Evolutionary conservation across 2,329 filamentous ascomycete species (phyloP).

Genomic region (Parastagonospora nodorum): DNA sequence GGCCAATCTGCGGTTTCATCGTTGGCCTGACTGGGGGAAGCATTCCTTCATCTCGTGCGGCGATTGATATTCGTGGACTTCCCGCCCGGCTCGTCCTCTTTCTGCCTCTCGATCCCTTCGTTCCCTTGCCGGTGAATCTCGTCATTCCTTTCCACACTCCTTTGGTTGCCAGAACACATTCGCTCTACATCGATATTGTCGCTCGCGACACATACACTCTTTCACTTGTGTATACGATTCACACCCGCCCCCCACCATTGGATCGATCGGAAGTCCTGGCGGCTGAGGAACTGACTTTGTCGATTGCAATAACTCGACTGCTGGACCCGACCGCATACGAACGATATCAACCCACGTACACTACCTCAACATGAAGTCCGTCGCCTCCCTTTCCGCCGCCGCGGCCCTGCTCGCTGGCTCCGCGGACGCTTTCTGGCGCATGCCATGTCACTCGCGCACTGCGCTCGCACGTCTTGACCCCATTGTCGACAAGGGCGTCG

Average conservation of each 20-base stretch:
- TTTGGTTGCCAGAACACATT: constrained; percentile 31
- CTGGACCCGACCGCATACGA: neutral
- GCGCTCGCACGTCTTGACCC: constrained; percentile 63
- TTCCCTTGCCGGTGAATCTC: constrained; percentile 25
- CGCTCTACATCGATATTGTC: constrained; percentile 23
- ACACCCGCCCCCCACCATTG: constrained; percentile 11
- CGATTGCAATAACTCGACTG: neutral
- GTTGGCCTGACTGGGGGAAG: constrained; percentile 33
- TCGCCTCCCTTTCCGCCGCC: constrained; percentile 31
- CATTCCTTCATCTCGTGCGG: constrained; percentile 46
- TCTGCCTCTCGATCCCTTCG: constrained; percentile 25
- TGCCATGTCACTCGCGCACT: constrained; percentile 68
- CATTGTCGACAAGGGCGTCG: constrained; percentile 36
- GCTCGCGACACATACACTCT: constrained; percentile 29
- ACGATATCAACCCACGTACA: neutral
- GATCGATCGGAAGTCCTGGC: constrained; percentile 32
- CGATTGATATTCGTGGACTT: constrained; percentile 34
- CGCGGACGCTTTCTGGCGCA: constrained; percentile 71
- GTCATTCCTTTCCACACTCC: constrained; percentile 39
- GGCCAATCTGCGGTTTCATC: constrained; percentile 40
- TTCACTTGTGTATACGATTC: constrained; percentile 32
- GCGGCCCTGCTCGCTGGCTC: constrained; percentile 42
- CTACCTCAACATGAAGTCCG: constrained; percentile 35
- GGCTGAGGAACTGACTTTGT: constrained; percentile 24
- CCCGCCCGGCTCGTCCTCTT: constrained; percentile 22